These are phyloP conservation scores for Geotrichum europaeum DNA, from an alignment of 1,139 yeast genomes.

Conservation along the genomic window DNA sequence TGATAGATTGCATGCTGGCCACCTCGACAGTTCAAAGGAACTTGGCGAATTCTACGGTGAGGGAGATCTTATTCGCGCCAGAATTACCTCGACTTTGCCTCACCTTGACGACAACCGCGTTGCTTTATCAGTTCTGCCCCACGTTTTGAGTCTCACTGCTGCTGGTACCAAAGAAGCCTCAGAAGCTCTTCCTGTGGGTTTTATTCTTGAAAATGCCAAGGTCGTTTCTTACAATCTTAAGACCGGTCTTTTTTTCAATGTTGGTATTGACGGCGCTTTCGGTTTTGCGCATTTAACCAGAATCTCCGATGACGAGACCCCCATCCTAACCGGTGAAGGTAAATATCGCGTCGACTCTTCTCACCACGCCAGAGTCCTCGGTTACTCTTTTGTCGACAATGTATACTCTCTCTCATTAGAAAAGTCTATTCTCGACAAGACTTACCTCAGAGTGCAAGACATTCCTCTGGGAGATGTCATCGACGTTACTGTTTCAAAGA, in stretches of 20 bases:
- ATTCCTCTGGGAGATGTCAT: conserved; percentile 64
- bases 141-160: conserved; percentile 36
- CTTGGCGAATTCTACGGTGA: conserved; percentile 56
- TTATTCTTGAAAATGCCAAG: conserved; percentile 52
- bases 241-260: conserved; percentile 36
- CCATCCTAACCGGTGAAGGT: conserved; percentile 36
- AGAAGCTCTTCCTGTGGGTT: conserved; percentile 76
- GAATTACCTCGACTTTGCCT: conserved; percentile 58
- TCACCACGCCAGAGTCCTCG: conserved; percentile 72
- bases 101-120: conserved; percentile 44
- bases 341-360: conserved; percentile 54
- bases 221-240: conserved; percentile 48
- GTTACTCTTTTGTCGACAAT: conserved; percentile 62
- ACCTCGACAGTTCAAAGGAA: conserved; percentile 41
- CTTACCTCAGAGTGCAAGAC: conserved; percentile 62
- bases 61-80: conserved; percentile 62
- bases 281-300: conserved; percentile 55
- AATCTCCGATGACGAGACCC: conserved; percentile 47
- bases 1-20: conserved; percentile 58
- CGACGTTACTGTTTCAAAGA: conserved; percentile 47
- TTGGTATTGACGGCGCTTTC: conserved; percentile 38
- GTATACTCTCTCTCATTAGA: conserved; percentile 63
- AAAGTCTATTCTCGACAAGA: conserved; percentile 54
- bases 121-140: conserved; percentile 59
- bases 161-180: conserved; percentile 10